These are phyloP conservation scores for Phytophthora brassicae DNA, from an alignment of 352 stramenopile genomes.

Conservation along the genomic window DNA sequence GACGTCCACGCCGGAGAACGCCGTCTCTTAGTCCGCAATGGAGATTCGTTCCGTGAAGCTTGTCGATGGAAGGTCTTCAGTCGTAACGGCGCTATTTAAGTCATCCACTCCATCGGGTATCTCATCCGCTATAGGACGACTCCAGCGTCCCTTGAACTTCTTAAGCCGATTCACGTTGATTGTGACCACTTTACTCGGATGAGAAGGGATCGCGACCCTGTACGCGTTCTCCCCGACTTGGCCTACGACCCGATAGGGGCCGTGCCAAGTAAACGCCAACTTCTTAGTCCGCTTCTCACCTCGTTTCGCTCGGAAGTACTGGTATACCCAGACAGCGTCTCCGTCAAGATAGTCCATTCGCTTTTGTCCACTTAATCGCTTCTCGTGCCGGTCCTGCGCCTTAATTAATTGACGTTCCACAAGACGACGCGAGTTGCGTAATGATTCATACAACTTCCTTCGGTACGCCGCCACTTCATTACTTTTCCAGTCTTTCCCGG, in stretches of 20 bases:
- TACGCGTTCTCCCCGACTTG: background rate
- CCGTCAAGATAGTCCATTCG: background rate
- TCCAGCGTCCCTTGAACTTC: background rate
- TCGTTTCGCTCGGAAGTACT: background rate
- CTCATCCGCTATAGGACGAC: background rate
- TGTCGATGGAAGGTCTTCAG: too few relatives aligned
- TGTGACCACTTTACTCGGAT: background rate
- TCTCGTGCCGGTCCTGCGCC: background rate
- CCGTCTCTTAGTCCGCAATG: too few relatives aligned
- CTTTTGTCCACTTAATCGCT: background rate
- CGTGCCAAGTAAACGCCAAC: background rate
- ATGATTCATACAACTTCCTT: background rate
- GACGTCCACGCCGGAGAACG: too few relatives aligned
- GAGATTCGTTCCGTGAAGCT: too few relatives aligned
- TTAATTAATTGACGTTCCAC: constrained; percentile 12
- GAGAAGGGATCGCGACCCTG: background rate
- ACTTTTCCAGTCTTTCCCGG: constrained; percentile 5
- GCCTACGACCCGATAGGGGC: background rate
- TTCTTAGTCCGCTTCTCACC: background rate
- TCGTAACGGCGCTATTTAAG: too few relatives aligned
- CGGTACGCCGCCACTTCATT: constrained; percentile 6
- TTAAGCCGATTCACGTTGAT: constrained; percentile 9
- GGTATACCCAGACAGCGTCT: background rate
- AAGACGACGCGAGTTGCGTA: background rate
- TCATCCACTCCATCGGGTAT: background rate